Percentiles rank a stretch among this genome's conserved stretches.
These are phyloP conservation scores for Diutina scorzettiae DNA, from an alignment of 1,139 yeast species.

Conservation along the genomic window DNA sequence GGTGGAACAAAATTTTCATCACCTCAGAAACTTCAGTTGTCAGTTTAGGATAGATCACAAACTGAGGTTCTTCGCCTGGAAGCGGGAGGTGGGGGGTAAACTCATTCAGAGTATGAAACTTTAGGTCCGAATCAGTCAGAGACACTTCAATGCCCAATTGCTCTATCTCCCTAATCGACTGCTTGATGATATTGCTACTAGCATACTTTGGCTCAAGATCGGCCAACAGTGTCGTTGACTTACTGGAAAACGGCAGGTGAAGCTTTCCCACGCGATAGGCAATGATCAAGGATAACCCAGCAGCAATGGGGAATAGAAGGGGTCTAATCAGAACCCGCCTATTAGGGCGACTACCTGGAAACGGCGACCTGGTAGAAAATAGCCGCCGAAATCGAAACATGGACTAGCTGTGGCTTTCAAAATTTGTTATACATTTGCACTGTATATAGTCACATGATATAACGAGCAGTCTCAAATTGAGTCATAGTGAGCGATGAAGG, in stretches of 20 bases:
- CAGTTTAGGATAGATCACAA: slow-evolving; percentile 47
- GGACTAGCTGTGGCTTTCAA: too few relatives aligned
- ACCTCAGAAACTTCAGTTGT: slow-evolving; percentile 57
- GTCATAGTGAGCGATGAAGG: too few relatives aligned
- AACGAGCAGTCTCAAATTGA: too few relatives aligned
- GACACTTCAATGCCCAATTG: slow-evolving; percentile 15
- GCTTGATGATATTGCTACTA: background rate
- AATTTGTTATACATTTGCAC: too few relatives aligned
- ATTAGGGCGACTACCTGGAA: too few relatives aligned
- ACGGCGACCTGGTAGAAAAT: too few relatives aligned
- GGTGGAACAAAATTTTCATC: slow-evolving; percentile 46
- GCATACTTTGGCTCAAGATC: background rate
- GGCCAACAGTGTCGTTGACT: background rate
- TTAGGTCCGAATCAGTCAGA: slow-evolving; percentile 19
- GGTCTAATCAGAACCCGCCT: too few relatives aligned
- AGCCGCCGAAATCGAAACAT: too few relatives aligned
- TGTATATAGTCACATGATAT: too few relatives aligned
- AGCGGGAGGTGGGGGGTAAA: slow-evolving; percentile 31
- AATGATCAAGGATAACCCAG: background rate
- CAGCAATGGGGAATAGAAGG: background rate
- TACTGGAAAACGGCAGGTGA: background rate
- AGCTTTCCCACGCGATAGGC: background rate
- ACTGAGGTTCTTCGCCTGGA: slow-evolving; percentile 37
- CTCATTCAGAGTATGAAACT: slow-evolving; percentile 26
- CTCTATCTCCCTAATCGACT: background rate